Evolutionary conservation across 2,329 filamentous ascomycete species (phyloP).

Genomic region (Akanthomyces lecanii): DNA sequence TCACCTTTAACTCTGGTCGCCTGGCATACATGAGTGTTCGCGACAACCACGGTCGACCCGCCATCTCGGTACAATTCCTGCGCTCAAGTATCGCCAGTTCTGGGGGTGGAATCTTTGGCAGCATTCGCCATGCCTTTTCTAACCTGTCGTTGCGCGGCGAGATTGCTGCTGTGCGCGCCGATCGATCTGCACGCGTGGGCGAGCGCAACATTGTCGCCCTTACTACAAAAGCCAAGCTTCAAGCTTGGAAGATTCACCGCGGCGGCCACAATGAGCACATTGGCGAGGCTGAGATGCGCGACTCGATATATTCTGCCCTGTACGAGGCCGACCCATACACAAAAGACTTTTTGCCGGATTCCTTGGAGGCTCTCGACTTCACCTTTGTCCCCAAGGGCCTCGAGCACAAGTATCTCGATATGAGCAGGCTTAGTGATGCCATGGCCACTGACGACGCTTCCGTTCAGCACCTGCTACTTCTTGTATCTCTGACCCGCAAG

Average conservation of each 20-base stretch:
- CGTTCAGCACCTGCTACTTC: conserved; percentile 56
- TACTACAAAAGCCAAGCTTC: conserved; percentile 71
- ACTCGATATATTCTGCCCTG: conserved; percentile 59
- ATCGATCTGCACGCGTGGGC: conserved; percentile 66
- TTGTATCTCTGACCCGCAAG: conserved; percentile 54
- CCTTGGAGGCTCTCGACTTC: conserved; percentile 76
- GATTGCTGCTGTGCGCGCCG: conserved; percentile 74
- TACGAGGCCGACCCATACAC: conserved; percentile 48
- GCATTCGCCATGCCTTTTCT: conserved; percentile 71
- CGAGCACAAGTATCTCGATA: conserved; percentile 45
- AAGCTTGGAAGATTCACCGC: conserved; percentile 85
- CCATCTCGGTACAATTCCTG: conserved; percentile 73
- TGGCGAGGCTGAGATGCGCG: conserved; percentile 66
- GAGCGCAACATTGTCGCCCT: conserved; percentile 81
- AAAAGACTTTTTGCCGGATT: conserved; percentile 48
- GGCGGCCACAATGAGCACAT: conserved; percentile 76
- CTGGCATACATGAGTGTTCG: conserved; percentile 81
- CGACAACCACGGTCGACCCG: conserved; percentile 81
- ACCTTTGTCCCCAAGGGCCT: conserved; percentile 58
- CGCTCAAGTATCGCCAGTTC: conserved; percentile 55
- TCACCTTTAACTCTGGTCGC: conserved; percentile 80
- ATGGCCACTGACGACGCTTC: conserved; percentile 47
- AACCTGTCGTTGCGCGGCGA: conserved; percentile 68
- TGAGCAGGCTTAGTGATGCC: conserved; percentile 48
- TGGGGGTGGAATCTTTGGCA: conserved; percentile 70